Evolutionary conservation across 2,329 filamentous ascomycete genomes (phyloP).

Genomic region (Ascomycota sp.): DNA sequence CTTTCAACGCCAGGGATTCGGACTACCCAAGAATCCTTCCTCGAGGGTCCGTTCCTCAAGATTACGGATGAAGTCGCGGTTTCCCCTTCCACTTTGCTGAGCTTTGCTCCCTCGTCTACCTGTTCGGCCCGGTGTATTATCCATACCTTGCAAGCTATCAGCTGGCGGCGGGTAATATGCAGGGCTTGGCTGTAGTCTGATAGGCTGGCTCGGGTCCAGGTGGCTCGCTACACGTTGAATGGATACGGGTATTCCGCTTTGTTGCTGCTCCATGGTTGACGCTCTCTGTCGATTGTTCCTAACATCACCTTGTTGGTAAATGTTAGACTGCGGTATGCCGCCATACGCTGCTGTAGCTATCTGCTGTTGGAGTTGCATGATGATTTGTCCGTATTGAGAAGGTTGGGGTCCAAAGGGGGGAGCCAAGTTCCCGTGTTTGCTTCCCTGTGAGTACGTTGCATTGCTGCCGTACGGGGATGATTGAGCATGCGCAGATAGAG

Average conservation of each 20-base stretch:
- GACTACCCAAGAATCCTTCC: conserved; percentile 64
- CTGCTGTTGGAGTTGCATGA: conserved; percentile 47
- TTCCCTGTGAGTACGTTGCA: conserved; percentile 52
- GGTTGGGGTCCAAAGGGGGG: conserved; percentile 62
- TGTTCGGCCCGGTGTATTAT: conserved; percentile 33
- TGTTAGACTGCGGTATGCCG: conserved; percentile 25
- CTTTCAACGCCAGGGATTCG: conserved; percentile 45
- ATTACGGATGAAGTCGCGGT: conserved; percentile 83
- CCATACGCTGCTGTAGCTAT: conserved; percentile 45
- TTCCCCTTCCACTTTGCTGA: conserved; percentile 36
- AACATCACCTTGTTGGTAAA: conserved; percentile 45
- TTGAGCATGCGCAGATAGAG: conserved; percentile 23
- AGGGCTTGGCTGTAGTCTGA: conserved; percentile 82
- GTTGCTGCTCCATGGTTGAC: conserved; percentile 89
- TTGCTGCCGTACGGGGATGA: conserved; percentile 66
- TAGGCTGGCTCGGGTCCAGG: conserved; percentile 83
- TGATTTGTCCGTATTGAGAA: conserved; percentile 52
- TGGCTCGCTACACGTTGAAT: conserved; percentile 93
- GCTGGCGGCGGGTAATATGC: conserved; percentile 91
- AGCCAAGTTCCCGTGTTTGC: conserved; percentile 26
- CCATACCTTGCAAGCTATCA: conserved; percentile 52
- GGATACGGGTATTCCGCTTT: conserved; percentile 76
- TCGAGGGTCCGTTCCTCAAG: conserved; percentile 87
- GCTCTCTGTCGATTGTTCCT: conserved; percentile 70
- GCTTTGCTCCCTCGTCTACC: conserved; percentile 59